Evolutionary conservation across 345 rosid species (phyloP).

Genomic region (Citrus glauca): DNA sequence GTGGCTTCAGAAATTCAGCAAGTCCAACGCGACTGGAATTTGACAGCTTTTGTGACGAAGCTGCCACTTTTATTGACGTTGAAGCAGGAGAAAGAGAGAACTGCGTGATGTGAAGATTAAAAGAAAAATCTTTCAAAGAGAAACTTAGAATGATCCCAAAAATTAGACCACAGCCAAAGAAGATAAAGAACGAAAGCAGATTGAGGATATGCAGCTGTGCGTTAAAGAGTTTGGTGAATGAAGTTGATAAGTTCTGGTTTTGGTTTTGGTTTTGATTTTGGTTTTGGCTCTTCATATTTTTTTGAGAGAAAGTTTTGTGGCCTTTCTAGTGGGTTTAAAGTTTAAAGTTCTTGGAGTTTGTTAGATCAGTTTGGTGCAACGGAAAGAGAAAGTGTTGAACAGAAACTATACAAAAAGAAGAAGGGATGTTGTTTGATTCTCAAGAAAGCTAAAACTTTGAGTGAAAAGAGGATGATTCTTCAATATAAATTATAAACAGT

Average conservation of each 20-base stretch:
- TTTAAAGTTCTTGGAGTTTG: neutral
- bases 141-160: slow-evolving; percentile 53
- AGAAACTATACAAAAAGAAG: neutral
- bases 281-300: slow-evolving; percentile 17
- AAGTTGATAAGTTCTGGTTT: slow-evolving; percentile 22
- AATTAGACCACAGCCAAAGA: slow-evolving; percentile 51
- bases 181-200: slow-evolving; percentile 37
- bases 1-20: slow-evolving; percentile 34
- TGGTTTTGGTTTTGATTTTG: slow-evolving; percentile 13
- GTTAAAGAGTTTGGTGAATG: slow-evolving; percentile 33
- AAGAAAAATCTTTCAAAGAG: slow-evolving; percentile 34
- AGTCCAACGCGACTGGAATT: slow-evolving; percentile 21
- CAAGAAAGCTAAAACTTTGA: slow-evolving; percentile 3
- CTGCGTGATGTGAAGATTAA: slow-evolving; percentile 27
- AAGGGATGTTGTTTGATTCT: slow-evolving; percentile 1
- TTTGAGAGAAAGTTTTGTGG: neutral
- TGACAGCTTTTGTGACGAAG: neutral
- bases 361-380: neutral
- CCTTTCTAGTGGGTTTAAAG: neutral
- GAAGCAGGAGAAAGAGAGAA: slow-evolving; percentile 13
- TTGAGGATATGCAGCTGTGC: slow-evolving; percentile 36
- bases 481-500: neutral
- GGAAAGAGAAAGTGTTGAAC: neutral
- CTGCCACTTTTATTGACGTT: slow-evolving; percentile 5
- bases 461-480: neutral